Evolutionary conservation across 257 asterid genomes (phyloP), one percentile per base, ranked within the genome.

Genomic region (Ilex asprella): DNA sequence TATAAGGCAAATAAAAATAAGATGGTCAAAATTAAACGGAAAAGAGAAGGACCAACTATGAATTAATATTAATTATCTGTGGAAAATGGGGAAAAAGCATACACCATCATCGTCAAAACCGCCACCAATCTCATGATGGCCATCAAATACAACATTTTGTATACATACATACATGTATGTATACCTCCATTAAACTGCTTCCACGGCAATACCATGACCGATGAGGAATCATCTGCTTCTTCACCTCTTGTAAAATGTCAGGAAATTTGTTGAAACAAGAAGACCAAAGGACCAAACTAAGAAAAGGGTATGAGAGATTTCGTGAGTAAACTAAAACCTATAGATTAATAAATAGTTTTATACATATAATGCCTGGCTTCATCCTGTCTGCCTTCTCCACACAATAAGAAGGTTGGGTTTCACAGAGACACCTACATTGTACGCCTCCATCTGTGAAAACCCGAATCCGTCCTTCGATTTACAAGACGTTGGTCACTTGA

Each of bases 191-290:
- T 21, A 21, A 21, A 21, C 27, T 21, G 27, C 27, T 21, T 21
- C 27, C 27, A 21, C 1, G 27, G 64, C 71, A 67, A 63, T 52
- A 63, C 65, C 60, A 51, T 47, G 71, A 62, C 21, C 52, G 60
- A 63, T 58, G 62, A 56, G 64, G 54, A 73, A 59, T 59, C 70
- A 66, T 66, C 59, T 66, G 55, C 68, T 63, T 56, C 70, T 69
- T 66, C 75, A 29, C 68, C 63, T 60, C 57, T 47, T 57, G 59
- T 58, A 53, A 31, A 47, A 30, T 39, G 47, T 62, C 54, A 67
- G 55, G 30, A 67, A 55, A 72, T 60, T 44, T 52, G 32, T 39
- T 16, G 31, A 64, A 63, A 16, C 39, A 21, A 21, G 27, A 21
- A 21, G 27, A 21, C 27, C 0, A 46, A 46, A 46, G 10, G 3